phyloP scores from a whole-genome alignment of 805 yeast genomes.

The Metschnikowia reukaufii region DNA sequence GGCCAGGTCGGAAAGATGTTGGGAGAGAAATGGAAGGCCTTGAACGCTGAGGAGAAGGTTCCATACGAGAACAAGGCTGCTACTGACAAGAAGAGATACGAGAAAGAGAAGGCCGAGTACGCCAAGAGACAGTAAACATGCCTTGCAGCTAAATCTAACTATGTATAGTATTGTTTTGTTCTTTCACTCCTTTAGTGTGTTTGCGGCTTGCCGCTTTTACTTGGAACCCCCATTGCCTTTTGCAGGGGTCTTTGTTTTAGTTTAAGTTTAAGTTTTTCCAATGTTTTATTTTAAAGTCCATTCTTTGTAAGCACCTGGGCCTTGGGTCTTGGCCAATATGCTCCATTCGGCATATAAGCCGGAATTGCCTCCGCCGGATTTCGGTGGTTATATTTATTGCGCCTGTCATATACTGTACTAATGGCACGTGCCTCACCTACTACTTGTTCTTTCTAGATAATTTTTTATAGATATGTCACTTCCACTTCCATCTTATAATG shows the following conservation, averaged over 20 bases:
- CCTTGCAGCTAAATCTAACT: constrained; percentile 6
- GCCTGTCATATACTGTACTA: not conserved
- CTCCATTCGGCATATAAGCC: constrained; percentile 2
- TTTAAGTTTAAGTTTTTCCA: constrained; percentile 6
- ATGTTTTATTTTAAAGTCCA: not conserved
- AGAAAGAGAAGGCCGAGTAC: constrained; percentile 90
- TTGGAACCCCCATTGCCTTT: constrained; percentile 2
- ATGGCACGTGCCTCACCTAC: not conserved
- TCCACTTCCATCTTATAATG: constrained; percentile 58
- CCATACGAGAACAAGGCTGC: constrained; percentile 95
- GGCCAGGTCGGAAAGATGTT: constrained; percentile 94
- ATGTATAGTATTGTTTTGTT: constrained; percentile 18
- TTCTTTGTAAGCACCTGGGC: not conserved
- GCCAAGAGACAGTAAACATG: constrained; percentile 38
- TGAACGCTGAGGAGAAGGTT: constrained; percentile 74
- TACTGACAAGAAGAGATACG: constrained; percentile 96
- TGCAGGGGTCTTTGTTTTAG: constrained; percentile 8
- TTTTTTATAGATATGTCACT: constrained; percentile 33
- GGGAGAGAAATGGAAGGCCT: constrained; percentile 96
- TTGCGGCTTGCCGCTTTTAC: constrained; percentile 14
- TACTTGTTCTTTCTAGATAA: not conserved
- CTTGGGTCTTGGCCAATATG: not conserved
- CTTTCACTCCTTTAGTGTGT: constrained; percentile 7
- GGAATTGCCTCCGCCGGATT: not conserved
- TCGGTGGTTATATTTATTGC: not conserved